Percentiles rank a stretch among this genome's conserved stretches.
Evolutionary conservation across 441 rosid genomes (phyloP).

Genomic region (Populus hybrid): DNA sequence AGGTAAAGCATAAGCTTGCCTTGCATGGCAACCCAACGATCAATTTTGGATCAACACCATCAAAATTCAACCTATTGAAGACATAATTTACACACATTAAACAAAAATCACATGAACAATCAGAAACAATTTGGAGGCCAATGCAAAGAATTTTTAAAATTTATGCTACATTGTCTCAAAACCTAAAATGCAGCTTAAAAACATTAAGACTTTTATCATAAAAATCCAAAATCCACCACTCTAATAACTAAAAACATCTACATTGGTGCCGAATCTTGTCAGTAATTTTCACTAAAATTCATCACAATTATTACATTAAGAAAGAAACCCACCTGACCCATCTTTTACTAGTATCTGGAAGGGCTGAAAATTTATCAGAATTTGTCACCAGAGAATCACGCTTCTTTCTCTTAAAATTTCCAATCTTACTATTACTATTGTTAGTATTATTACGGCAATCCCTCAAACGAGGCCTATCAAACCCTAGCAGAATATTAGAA

Average conservation of each 20-base stretch:
- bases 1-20: conserved; percentile 44
- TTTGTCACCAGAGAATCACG: conserved; percentile 21
- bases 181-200: not conserved
- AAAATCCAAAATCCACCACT: not conserved
- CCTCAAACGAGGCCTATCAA: conserved; percentile 54
- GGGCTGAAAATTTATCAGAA: conserved; percentile 24
- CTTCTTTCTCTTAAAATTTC: conserved; percentile 33
- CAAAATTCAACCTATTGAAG: conserved; percentile 64
- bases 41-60: conserved; percentile 58
- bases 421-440: conserved; percentile 8
- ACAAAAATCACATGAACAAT: not conserved
- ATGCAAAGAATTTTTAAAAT: not conserved
- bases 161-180: conserved; percentile 5
- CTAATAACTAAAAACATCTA: not conserved
- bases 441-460: conserved; percentile 45
- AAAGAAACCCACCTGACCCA: conserved; percentile 67
- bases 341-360: conserved; percentile 49
- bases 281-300: not conserved
- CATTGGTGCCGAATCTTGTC: not conserved
- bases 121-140: not conserved
- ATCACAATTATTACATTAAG: too few relatives aligned
- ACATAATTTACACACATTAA: conserved; percentile 12
- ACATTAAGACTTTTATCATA: not conserved
- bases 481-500: conserved; percentile 34
- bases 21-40: conserved; percentile 88